Conservation (phyloP, 2,329 filamentous ascomycete genomes). For the Tolypocladium capitatum region DNA sequence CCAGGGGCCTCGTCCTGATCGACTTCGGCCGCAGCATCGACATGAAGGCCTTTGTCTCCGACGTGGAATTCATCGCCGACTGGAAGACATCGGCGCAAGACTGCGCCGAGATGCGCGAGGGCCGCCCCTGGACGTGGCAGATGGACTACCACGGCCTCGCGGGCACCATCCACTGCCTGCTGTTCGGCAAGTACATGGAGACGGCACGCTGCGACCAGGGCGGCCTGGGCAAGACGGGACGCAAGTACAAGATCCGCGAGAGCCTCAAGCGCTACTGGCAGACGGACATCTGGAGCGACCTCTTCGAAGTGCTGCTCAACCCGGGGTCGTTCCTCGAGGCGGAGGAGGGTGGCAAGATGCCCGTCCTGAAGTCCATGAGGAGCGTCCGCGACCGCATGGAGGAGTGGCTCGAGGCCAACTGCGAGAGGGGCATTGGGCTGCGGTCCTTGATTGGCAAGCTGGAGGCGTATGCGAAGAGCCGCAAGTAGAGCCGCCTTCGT, state of each 20-base stretch:
- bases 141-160: slow-evolving; percentile 93
- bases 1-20: slow-evolving; percentile 73
- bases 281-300: slow-evolving; percentile 72
- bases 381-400: slow-evolving; percentile 68
- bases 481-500: slow-evolving; percentile 11
- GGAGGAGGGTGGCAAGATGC: slow-evolving; percentile 57
- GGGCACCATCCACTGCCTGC: slow-evolving; percentile 71
- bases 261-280: slow-evolving; percentile 93
- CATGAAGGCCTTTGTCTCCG: slow-evolving; percentile 66
- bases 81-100: slow-evolving; percentile 83
- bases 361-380: slow-evolving; percentile 58
- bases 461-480: slow-evolving; percentile 32
- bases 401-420: slow-evolving; percentile 64
- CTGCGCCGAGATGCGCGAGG: slow-evolving; percentile 90
- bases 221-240: slow-evolving; percentile 43
- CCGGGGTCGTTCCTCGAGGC: slow-evolving; percentile 51
- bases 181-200: slow-evolving; percentile 94
- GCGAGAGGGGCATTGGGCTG: slow-evolving; percentile 66
- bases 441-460: slow-evolving; percentile 55
- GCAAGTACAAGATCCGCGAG: slow-evolving; percentile 70
- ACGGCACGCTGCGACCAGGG: slow-evolving; percentile 46
- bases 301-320: slow-evolving; percentile 79
- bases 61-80: slow-evolving; percentile 78
- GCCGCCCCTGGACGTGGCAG: slow-evolving; percentile 92
- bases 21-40: slow-evolving; percentile 94